Evolutionary conservation across 202 grass and related monocot genomes (phyloP), one percentile per base, ranked within the genome.

Genomic region (Brachypodium distachyon): DNA sequence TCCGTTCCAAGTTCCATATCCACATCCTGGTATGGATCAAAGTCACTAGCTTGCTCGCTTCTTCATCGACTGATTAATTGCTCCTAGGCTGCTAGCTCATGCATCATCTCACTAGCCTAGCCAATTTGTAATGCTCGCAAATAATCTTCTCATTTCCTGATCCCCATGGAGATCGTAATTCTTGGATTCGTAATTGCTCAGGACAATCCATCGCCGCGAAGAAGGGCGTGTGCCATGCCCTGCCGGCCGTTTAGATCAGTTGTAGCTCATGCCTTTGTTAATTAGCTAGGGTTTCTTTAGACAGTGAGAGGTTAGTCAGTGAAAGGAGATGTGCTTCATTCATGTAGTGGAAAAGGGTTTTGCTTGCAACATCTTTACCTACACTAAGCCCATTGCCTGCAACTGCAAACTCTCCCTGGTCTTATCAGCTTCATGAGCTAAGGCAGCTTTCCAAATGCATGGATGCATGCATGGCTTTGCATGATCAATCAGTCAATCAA

Each of bases 211-310:
- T 43, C 18, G 49, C 62, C 49, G 76, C 49, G 65, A 78, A 67
- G n/a, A n/a, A n/a, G n/a, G n/a, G 61, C 17, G 47, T 17, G 25
- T 25, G 23, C 25, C 22, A n/a, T n/a, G n/a, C n/a, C n/a, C n/a
- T 23, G 22, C 16, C 60, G 33, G 48, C 76, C 62, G 4, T 51
- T 37, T 63, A 63, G 42, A 12, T 34, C 19, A 49, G 42, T 48
- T 53, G 54, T 76, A 73, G 7, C 62, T 2, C 9, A 37, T 38
- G n/a, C 52, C 22, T 61, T 46, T 67, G 57, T 76, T 88, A n/a
- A n/a, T n/a, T n/a, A n/a, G n/a, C n/a, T n/a, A 84, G 86, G 86
- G 76, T 88, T 83, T 80, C 56, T 71, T 54, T 79, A 75, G 36
- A 44, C 6, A 61, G 58, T 1, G 51, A 74, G 43, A 12, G 28